Conservation (phyloP, 768 basidiomycete species). For the Suillus sp. region DNA sequence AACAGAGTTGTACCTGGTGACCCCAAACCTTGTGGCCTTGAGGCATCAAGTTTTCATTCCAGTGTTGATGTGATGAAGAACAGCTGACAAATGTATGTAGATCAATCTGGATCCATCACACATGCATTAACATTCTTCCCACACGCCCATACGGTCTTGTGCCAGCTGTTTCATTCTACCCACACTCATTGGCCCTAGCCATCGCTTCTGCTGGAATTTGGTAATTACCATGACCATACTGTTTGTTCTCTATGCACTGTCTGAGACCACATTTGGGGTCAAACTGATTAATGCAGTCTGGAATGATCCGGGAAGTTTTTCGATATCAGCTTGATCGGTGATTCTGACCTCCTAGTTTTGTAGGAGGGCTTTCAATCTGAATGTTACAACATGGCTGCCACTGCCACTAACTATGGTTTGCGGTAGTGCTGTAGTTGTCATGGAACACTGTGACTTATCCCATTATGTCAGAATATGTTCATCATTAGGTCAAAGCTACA, state of each 20-base stretch:
- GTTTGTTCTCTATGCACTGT: not conserved
- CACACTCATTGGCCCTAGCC: not conserved
- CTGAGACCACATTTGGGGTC: not conserved
- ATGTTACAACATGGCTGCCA: too few relatives aligned
- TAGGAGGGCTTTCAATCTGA: too few relatives aligned
- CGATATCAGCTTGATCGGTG: too few relatives aligned
- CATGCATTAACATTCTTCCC: too few relatives aligned
- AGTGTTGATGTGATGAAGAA: not conserved
- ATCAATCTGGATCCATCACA: not conserved
- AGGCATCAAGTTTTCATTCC: not conserved
- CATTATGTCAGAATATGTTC: too few relatives aligned
- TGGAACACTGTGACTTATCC: too few relatives aligned
- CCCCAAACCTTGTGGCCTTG: not conserved
- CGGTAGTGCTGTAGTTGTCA: too few relatives aligned
- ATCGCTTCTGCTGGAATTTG: not conserved
- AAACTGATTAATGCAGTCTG: not conserved
- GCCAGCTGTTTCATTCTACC: not conserved
- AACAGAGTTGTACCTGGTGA: not conserved
- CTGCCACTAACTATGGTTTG: too few relatives aligned
- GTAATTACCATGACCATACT: not conserved
- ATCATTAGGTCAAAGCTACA: too few relatives aligned
- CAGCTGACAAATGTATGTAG: not conserved
- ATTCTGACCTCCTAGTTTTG: too few relatives aligned
- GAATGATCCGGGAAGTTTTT: not conserved
- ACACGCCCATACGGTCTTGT: not conserved